Evolutionary conservation across 1,284 basidiomycete species (phyloP).

Genomic region (Moniliella sp.): DNA sequence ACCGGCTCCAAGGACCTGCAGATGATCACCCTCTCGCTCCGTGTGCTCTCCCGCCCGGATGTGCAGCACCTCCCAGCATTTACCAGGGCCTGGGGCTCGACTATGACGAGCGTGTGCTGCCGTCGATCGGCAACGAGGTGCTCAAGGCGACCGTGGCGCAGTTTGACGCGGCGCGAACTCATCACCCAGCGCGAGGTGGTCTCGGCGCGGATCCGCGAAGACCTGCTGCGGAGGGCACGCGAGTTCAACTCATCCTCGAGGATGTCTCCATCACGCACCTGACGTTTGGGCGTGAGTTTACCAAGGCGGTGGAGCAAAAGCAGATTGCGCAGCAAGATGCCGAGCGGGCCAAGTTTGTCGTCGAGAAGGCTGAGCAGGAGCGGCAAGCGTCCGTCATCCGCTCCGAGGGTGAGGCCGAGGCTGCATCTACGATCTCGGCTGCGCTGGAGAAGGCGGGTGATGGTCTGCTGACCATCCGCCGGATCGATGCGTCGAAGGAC

Average conservation of each 20-base stretch:
- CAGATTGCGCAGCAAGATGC: slow-evolving; percentile 81
- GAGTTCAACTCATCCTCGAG: slow-evolving; percentile 88
- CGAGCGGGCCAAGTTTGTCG: slow-evolving; percentile 92
- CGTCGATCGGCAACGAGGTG: slow-evolving; percentile 75
- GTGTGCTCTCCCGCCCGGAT: slow-evolving; percentile 83
- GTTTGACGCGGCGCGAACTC: slow-evolving; percentile 90
- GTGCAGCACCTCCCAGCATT: slow-evolving; percentile 69
- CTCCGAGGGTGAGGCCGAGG: slow-evolving; percentile 94
- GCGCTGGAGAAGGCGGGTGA: slow-evolving; percentile 87
- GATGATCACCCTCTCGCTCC: slow-evolving; percentile 76
- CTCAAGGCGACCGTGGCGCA: slow-evolving; percentile 86
- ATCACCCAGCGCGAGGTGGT: slow-evolving; percentile 50
- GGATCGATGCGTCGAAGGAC: slow-evolving; percentile 93
- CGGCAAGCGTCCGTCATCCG: slow-evolving; percentile 91
- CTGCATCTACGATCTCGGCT: slow-evolving; percentile 56
- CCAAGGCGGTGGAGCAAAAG: slow-evolving; percentile 85
- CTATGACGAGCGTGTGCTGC: slow-evolving; percentile 76
- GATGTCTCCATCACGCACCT: slow-evolving; percentile 72
- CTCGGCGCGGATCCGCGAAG: slow-evolving; percentile 75
- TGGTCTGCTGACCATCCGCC: slow-evolving; percentile 74
- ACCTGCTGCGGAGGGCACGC: slow-evolving; percentile 71
- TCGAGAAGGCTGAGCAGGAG: slow-evolving; percentile 90
- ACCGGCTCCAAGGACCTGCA: slow-evolving; percentile 88
- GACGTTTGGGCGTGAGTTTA: slow-evolving; percentile 43
- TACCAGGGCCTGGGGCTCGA: slow-evolving; percentile 84